These are phyloP conservation scores for Capronia americana DNA, from an alignment of 2,329 filamentous ascomycete genomes.

Conservation along the genomic window DNA sequence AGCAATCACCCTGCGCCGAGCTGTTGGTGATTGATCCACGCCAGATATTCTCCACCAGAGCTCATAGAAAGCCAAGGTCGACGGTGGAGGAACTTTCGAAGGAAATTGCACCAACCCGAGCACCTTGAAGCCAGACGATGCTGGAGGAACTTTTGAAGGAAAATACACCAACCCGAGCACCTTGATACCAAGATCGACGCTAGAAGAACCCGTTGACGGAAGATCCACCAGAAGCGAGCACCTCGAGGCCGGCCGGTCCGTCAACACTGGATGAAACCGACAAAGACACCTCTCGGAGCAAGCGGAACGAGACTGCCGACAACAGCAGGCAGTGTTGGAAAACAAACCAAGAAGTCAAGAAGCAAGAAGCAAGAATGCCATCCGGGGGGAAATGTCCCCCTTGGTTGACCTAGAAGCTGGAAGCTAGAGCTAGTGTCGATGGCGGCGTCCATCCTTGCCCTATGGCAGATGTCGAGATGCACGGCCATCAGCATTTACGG, in stretches of 20 bases:
- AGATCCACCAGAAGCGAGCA: no score
- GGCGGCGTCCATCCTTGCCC: not conserved
- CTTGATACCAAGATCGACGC: not conserved
- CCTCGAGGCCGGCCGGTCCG: no score
- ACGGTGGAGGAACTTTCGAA: not conserved
- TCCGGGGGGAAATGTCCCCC: no score
- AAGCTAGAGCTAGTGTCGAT: not conserved
- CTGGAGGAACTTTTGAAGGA: no score
- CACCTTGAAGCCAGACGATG: no score
- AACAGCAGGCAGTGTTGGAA: not conserved
- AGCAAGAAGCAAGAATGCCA: no score
- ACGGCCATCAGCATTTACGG: not conserved
- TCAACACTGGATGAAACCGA: no score
- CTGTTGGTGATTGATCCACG: not conserved
- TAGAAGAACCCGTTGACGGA: not conserved
- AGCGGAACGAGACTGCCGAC: not conserved
- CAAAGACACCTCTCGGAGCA: not conserved
- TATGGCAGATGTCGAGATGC: not conserved
- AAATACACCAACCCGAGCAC: no score
- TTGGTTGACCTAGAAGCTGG: not conserved
- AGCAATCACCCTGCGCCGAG: not conserved
- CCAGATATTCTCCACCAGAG: not conserved
- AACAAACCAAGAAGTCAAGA: not conserved
- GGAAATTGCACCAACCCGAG: no score
- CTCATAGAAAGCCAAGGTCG: not conserved